Evolutionary conservation across 2,329 filamentous ascomycete species (phyloP).

Genomic region (Fusarium sp.): DNA sequence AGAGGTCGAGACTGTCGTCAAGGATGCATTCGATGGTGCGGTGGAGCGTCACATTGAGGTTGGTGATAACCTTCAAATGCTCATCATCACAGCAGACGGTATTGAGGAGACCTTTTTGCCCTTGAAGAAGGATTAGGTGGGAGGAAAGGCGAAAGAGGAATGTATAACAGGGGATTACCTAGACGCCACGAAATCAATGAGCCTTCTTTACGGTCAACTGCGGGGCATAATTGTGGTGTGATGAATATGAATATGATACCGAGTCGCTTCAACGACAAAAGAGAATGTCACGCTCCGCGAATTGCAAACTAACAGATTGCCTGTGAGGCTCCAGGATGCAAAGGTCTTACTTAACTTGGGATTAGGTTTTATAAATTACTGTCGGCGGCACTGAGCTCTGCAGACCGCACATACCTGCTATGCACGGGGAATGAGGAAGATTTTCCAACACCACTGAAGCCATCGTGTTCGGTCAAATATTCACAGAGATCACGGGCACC

Average conservation of each 20-base stretch:
- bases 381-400: background rate
- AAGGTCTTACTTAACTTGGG: background rate
- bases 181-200: conserved; percentile 40
- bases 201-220: conserved; percentile 12
- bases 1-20: conserved; percentile 86
- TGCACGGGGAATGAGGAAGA: background rate
- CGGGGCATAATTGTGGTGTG: background rate
- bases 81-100: conserved; percentile 88
- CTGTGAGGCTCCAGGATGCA: background rate
- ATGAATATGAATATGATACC: conserved; percentile 5
- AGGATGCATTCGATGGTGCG: conserved; percentile 97
- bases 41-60: conserved; percentile 99
- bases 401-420: background rate
- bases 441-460: background rate
- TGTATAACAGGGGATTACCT: conserved; percentile 48
- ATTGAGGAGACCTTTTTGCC: conserved; percentile 86
- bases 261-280: background rate
- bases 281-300: background rate
- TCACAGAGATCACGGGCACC: background rate
- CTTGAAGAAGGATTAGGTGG: conserved; percentile 85
- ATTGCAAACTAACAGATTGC: background rate
- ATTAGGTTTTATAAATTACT: background rate
- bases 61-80: conserved; percentile 93
- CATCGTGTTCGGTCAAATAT: background rate
- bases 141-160: conserved; percentile 25